Base-by-base conservation (phyloP, 163 green algal genomes). In the Scenedesmus sp. region DNA sequence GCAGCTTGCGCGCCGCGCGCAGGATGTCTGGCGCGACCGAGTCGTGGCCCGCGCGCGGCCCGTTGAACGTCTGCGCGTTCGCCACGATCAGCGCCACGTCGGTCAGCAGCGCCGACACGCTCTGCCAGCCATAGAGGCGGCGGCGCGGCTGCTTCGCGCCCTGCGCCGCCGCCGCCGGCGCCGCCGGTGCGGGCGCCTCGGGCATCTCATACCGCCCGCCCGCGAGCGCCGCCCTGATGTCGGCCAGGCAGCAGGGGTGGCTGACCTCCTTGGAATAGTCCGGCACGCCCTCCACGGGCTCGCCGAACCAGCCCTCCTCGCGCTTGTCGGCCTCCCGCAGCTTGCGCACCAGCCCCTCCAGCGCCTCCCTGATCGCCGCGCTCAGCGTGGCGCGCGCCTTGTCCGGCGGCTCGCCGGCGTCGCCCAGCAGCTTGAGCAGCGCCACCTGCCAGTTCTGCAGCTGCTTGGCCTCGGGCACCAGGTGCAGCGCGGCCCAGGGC, bases 111-210 rank as follows among this genome's bases (percentile, higher is more conserved):
- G 58, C 58, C 6, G 26, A 66, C 13, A 66, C 18, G 58, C 58
- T 66, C 31, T 66, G 58, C 58, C 58, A 66, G 58, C 58, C 31
- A 36, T 66, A 48, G 29, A 42, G 15, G 17, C 58, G 58, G 29
- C n/a, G 58, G 28, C 17, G n/a, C 57, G 57, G 57, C 58, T 36
- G 31, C 58, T 66, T 34, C 26, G 44, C 29, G 29, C 45, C 29
- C 58, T 66, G 11, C 11, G 13, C 28, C 29, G 39, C 39, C 7
- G 50, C 50, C 20, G 50, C 50, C 20, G 58, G 29, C 42, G 58
- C 58, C 42, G 58, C 58, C 13, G 58, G 3, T 17, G 31, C 58
- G 39, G 29, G n/a, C n/a, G n/a, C n/a, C n/a, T n/a, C n/a, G n/a
- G n/a, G n/a, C 24, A 64, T 2, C 56, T 44, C 39, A 6, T 64